Evolutionary conservation across 1,284 basidiomycete species (phyloP).

Genomic region (Cerrena zonata): DNA sequence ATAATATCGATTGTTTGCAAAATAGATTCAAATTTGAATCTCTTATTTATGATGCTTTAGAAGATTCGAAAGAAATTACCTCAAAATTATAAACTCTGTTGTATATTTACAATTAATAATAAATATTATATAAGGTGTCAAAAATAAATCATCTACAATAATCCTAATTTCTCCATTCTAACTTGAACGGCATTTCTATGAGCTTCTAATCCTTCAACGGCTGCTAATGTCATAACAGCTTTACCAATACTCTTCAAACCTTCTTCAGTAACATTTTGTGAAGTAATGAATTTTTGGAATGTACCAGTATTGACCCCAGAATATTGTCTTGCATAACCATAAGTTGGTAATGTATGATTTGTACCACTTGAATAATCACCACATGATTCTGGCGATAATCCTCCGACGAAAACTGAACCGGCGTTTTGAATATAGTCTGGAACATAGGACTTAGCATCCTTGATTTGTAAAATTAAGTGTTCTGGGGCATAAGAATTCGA

Average conservation of each 20-base stretch:
- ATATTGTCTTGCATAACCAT: constrained; percentile 95
- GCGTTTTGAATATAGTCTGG: constrained; percentile 75
- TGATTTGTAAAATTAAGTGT: constrained; percentile 87
- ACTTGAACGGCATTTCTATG: constrained; percentile 87
- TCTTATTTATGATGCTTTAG: no score
- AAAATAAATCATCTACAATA: neutral
- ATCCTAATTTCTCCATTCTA: constrained; percentile 38
- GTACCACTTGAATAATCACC: constrained; percentile 98
- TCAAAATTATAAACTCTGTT: no score
- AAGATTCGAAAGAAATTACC: no score
- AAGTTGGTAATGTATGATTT: constrained; percentile 94
- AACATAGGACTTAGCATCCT: constrained; percentile 64
- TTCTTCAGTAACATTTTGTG: constrained; percentile 80
- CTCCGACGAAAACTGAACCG: constrained; percentile 93
- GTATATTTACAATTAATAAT: no score
- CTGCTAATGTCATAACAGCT: constrained; percentile 84
- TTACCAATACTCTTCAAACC: constrained; percentile 83
- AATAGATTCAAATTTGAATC: no score
- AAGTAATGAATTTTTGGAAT: constrained; percentile 99
- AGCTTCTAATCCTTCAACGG: constrained; percentile 91
- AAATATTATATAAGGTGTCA: no score
- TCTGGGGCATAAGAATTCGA: constrained; percentile 98
- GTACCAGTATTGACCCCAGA: constrained; percentile 95
- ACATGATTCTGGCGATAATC: constrained; percentile 94
- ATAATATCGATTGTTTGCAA: no score